Evolutionary conservation across 805 yeast genomes (phyloP), one percentile per base, ranked within the genome.

Genomic region (Yueomyces sinensis): DNA sequence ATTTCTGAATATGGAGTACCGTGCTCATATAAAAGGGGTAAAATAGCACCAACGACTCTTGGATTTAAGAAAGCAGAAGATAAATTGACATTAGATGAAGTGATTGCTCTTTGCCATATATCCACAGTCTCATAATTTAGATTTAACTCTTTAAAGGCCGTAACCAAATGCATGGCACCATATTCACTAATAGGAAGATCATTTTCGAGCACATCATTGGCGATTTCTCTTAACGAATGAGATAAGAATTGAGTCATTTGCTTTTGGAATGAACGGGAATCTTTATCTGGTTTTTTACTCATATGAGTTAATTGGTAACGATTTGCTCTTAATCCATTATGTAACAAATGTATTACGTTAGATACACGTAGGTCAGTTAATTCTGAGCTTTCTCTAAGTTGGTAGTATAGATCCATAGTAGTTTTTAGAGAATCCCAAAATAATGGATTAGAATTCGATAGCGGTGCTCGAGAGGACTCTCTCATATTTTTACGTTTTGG

Each of bases 1-100:
- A 79, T 62, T 46, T 79, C 83, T 27, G 70, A 72, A 47, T 76
- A 79, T 9, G 60, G 69, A 35, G 77, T 69, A 34, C 80, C 76
- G 34, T 68, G 64, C 37, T 72, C 73, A 44, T 66, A 74, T 34
- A 82, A 66, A 15, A 78, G 64, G 17, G 84, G 86, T 50, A 81
- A 65, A 20, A 80, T 66, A 9, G 73, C 70, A 31, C 84, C 79
- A 46, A 81, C 72, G 19, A 78, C 78, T 41, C 72, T 68, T 48
- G 79, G 81, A 30, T 69, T 66, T 38, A 79, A 63, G 54, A 73
- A 79, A 15, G 68, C 52, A 27, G 49, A 47, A 9, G 52, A 43
- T 14, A 52, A 43, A 31, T 51, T 48, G 27, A 39, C 39, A 24
- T 42, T 45, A 20, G 34, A 31, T 23, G 18, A 32, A 33, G 43